Conservation (phyloP, 192 early-diverging fungal species). For the Umbelopsis sp. region DNA sequence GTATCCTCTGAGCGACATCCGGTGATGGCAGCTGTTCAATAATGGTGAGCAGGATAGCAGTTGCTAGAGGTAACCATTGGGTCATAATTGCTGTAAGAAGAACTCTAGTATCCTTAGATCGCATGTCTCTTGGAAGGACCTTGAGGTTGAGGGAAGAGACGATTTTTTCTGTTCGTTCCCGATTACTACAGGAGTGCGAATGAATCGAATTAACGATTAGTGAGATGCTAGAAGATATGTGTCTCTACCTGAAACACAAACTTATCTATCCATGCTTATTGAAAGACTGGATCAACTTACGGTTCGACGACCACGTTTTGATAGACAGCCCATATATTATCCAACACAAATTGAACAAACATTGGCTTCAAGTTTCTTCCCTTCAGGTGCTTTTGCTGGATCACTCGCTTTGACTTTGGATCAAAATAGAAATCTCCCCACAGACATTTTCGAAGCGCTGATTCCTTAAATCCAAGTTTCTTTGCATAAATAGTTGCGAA, state of each 20-base stretch:
- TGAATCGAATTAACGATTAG: background rate
- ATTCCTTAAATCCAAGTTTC: conserved; percentile 85
- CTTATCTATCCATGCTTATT: too few relatives aligned
- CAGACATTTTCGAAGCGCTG: conserved; percentile 74
- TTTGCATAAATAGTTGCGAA: conserved; percentile 92
- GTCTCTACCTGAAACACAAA: conserved; percentile 20
- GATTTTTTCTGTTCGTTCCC: conserved; percentile 93
- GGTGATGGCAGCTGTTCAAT: conserved; percentile 92
- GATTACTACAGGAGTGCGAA: conserved; percentile 51
- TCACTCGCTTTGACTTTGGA: conserved; percentile 89
- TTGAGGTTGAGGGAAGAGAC: conserved; percentile 87
- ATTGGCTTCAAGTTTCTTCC: conserved; percentile 87
- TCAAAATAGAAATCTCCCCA: conserved; percentile 99
- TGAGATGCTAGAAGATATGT: background rate
- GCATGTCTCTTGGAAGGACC: conserved; percentile 86
- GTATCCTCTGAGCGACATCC: conserved; percentile 70
- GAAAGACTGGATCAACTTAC: conserved; percentile 34
- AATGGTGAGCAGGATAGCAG: conserved; percentile 82
- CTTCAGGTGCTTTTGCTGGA: conserved; percentile 84
- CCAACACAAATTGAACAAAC: conserved; percentile 95
- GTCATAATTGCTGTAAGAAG: conserved; percentile 83
- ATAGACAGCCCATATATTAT: conserved; percentile 96
- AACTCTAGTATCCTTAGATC: conserved; percentile 76
- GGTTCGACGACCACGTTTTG: conserved; percentile 69
- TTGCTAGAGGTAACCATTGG: conserved; percentile 95